phyloP scores from a whole-genome alignment of 169 alveolate genomes.

The Plasmodium knowlesi region DNA sequence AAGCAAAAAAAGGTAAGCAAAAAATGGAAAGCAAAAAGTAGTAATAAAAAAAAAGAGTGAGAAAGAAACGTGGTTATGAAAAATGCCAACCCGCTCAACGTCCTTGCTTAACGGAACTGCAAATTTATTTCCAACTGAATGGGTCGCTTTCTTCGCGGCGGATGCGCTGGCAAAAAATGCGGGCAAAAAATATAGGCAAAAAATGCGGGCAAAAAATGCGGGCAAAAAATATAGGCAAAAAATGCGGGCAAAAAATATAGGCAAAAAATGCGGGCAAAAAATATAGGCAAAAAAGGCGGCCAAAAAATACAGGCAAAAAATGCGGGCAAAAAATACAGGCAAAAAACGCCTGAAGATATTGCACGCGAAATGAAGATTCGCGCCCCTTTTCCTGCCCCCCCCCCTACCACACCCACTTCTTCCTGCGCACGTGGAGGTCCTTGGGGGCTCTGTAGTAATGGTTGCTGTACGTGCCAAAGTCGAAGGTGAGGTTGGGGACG shows the following conservation, averaged over 20 bases:
- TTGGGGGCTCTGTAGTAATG: slow-evolving; percentile 27
- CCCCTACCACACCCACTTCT: slow-evolving; percentile 71
- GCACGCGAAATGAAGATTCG: not conserved
- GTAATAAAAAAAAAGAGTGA: no score
- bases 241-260: not conserved
- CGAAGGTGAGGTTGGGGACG: slow-evolving; percentile 39
- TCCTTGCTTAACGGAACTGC: not conserved
- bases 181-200: not conserved
- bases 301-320: not conserved
- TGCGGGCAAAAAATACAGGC: not conserved
- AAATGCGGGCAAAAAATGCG: not conserved
- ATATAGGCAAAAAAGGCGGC: not conserved
- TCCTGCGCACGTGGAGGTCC: slow-evolving; percentile 51
- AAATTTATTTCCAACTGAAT: not conserved
- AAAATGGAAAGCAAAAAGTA: not conserved
- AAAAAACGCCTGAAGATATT: not conserved
- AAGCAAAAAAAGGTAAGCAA: not conserved
- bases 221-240: not conserved
- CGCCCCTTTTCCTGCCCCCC: no score
- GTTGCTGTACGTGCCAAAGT: slow-evolving; percentile 19
- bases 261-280: not conserved
- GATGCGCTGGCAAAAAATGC: not conserved
- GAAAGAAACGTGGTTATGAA: not conserved
- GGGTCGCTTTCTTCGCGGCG: not conserved
- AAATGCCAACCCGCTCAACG: not conserved